Conservation (phyloP, 2,329 filamentous ascomycete species). For the Colletotrichum noveboracense region DNA sequence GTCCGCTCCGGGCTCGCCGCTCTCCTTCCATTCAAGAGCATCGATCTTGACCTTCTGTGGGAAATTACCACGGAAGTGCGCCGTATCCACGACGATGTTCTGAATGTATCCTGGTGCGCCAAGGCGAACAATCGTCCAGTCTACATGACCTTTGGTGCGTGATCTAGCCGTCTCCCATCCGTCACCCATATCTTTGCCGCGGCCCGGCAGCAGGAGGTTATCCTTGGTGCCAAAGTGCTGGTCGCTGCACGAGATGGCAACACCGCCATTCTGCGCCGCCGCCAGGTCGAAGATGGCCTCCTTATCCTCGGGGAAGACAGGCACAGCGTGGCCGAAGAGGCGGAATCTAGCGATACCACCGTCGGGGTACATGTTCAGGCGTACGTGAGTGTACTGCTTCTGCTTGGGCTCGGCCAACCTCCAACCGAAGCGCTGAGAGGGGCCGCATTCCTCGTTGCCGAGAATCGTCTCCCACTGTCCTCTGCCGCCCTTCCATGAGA, state of each 20-base stretch:
- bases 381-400: slow-evolving; percentile 79
- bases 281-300: slow-evolving; percentile 76
- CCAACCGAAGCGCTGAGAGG: slow-evolving; percentile 77
- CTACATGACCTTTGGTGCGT: slow-evolving; percentile 72
- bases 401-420: slow-evolving; percentile 61
- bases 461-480: slow-evolving; percentile 77
- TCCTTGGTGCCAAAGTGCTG: slow-evolving; percentile 85
- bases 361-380: slow-evolving; percentile 85
- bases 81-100: slow-evolving; percentile 77
- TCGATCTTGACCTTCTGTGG: slow-evolving; percentile 77
- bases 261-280: slow-evolving; percentile 78
- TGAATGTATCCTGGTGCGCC: slow-evolving; percentile 70
- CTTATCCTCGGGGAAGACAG: slow-evolving; percentile 73
- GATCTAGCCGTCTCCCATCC: slow-evolving; percentile 87
- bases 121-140: slow-evolving; percentile 81
- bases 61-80: slow-evolving; percentile 84
- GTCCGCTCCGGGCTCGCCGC: slow-evolving; percentile 60
- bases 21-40: slow-evolving; percentile 59
- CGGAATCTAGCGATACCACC: slow-evolving; percentile 83
- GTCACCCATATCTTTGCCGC: slow-evolving; percentile 85
- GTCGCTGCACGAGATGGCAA: slow-evolving; percentile 78
- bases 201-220: slow-evolving; percentile 79
- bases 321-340: slow-evolving; percentile 76
- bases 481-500: slow-evolving; percentile 62
- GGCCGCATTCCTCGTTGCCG: slow-evolving; percentile 72